A percentile compares a stretch with the other conserved stretches of the same genome.
phyloP scores from a whole-genome alignment of 2,329 filamentous ascomycete genomes.

The Atkinsonella hypoxylon region DNA sequence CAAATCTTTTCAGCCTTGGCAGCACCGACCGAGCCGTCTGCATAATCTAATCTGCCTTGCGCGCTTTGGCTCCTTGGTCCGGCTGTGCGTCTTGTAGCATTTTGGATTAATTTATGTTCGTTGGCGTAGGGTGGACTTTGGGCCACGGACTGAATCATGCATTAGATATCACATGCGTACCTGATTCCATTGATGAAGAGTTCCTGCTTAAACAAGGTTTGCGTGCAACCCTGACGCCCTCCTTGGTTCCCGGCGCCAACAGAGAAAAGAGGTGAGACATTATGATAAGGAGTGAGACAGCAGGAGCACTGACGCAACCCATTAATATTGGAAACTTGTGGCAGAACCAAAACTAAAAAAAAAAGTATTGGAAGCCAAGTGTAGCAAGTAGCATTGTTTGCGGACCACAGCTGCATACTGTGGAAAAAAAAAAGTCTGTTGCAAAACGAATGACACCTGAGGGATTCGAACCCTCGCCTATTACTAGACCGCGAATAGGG shows the following conservation, averaged over 20 bases:
- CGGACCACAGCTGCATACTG: too few species aligned
- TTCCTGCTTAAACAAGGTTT: not conserved
- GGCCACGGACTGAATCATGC: too few species aligned
- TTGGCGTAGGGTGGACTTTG: not conserved
- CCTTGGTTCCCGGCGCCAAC: not conserved
- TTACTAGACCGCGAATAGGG: slow-evolving; percentile 15
- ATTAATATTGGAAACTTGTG: not conserved
- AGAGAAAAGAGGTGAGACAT: not conserved
- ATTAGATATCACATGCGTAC: too few species aligned
- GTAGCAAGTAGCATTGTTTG: too few species aligned
- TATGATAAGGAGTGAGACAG: not conserved
- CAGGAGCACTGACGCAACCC: too few species aligned
- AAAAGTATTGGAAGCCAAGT: not conserved
- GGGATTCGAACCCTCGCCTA: slow-evolving; percentile 21
- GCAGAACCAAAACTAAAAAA: too few species aligned
- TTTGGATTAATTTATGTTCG: too few species aligned
- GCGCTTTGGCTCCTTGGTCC: too few species aligned
- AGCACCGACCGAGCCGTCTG: not conserved
- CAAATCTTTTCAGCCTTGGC: not conserved
- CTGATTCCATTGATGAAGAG: too few species aligned
- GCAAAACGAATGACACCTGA: slow-evolving; percentile 15
- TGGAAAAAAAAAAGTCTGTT: not conserved
- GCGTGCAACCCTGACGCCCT: not conserved
- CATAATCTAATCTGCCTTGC: too few species aligned
- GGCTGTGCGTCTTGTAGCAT: too few species aligned